phyloP scores from a whole-genome alignment of 139 green algal genomes.

The Chlorella ohadii region DNA sequence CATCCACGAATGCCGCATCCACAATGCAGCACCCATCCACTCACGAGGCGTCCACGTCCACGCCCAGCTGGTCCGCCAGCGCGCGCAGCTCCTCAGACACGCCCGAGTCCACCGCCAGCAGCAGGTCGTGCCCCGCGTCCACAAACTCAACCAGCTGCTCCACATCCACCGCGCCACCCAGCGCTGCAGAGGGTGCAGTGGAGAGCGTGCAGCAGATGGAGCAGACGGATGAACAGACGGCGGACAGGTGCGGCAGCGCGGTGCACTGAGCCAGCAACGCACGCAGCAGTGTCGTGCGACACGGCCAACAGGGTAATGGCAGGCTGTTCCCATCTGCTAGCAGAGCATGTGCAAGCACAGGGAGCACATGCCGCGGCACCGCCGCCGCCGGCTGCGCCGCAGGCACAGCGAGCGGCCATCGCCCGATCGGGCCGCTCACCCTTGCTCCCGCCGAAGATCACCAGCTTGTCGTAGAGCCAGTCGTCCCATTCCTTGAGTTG shows the following conservation, averaged over 20 bases:
- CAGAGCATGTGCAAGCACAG: too few relatives aligned
- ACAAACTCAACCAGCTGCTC: conserved; percentile 85
- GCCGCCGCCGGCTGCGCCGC: not conserved
- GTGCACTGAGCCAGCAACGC: too few relatives aligned
- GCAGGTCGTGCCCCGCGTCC: conserved; percentile 80
- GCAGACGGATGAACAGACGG: too few relatives aligned
- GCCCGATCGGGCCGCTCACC: conserved; percentile 5
- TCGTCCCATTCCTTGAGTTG: conserved; percentile 79
- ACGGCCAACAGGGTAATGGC: too few relatives aligned
- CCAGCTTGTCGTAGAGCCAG: conserved; percentile 85
- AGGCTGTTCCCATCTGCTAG: too few relatives aligned
- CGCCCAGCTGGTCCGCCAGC: conserved; percentile 71
- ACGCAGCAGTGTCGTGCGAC: too few relatives aligned
- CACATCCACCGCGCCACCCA: conserved; percentile 71
- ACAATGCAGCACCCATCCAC: not conserved
- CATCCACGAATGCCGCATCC: too few relatives aligned
- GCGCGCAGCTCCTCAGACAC: conserved; percentile 60
- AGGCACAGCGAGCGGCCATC: not conserved
- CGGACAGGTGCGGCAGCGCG: too few relatives aligned
- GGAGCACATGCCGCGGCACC: not conserved
- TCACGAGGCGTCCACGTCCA: conserved; percentile 76
- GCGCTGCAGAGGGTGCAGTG: conserved; percentile 49
- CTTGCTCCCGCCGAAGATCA: conserved; percentile 72
- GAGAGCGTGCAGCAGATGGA: not conserved
- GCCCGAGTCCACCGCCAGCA: conserved; percentile 71